Percentiles rank a stretch among this genome's conserved stretches.
Evolutionary conservation across 2,329 filamentous ascomycete species (phyloP).

Genomic region (Arthrobotrys entomopaga): DNA sequence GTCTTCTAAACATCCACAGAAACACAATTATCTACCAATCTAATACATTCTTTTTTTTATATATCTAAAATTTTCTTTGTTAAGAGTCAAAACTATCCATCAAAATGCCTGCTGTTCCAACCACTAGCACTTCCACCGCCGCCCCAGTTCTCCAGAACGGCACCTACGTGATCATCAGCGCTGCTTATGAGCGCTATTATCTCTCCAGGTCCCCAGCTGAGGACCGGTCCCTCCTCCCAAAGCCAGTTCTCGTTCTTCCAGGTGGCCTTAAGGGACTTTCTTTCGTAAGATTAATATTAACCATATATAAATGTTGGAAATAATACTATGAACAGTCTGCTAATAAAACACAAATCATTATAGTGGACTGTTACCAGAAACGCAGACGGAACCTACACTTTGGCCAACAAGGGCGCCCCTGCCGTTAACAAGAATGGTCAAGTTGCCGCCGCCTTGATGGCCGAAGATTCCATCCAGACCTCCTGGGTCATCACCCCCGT

Average conservation of each 20-base stretch:
- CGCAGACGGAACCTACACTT: conserved; percentile 35
- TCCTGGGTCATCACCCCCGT: conserved; percentile 41
- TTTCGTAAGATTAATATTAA: conserved; percentile 15
- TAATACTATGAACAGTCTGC: neutral
- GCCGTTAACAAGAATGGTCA: conserved; percentile 21
- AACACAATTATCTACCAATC: neutral
- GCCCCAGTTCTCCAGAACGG: conserved; percentile 30
- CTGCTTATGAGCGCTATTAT: conserved; percentile 11
- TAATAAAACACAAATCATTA: conserved; percentile 1
- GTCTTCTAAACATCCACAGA: neutral
- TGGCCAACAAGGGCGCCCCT: conserved; percentile 23
- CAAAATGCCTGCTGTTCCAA: conserved; percentile 39
- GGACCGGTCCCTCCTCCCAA: conserved; percentile 45
- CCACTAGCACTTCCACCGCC: conserved; percentile 5
- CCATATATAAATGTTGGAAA: neutral
- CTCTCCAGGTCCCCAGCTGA: conserved; percentile 28
- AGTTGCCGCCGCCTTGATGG: conserved; percentile 28
- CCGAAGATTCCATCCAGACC: conserved; percentile 6
- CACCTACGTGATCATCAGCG: conserved; percentile 31
- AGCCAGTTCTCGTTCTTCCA: conserved; percentile 32
- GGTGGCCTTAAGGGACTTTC: neutral
- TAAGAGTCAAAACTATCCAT: neutral
- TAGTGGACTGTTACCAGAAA: conserved; percentile 34
- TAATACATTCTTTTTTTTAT: neutral
- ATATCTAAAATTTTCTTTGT: neutral